Evolutionary conservation across 2,329 filamentous ascomycete species (phyloP).

Genomic region (Curvularia verruculosa): DNA sequence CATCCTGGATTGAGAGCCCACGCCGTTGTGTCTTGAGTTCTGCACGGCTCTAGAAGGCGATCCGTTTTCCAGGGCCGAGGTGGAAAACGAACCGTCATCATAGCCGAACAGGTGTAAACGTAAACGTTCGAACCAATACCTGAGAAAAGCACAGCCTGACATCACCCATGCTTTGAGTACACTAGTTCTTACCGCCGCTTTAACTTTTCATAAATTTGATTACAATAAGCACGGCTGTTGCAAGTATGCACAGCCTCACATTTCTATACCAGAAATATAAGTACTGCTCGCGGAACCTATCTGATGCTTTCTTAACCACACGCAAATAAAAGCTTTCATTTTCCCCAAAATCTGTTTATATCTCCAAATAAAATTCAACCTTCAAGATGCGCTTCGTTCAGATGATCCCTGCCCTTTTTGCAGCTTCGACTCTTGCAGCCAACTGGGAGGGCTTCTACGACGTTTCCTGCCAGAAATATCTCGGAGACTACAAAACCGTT

Average conservation of each 20-base stretch:
- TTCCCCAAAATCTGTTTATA: neutral
- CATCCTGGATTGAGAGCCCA: too few relatives aligned
- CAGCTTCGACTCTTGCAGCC: neutral
- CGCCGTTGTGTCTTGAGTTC: neutral
- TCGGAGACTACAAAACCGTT: neutral
- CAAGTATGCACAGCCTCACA: neutral
- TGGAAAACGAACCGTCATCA: neutral
- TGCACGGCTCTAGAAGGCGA: neutral
- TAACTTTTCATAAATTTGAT: neutral
- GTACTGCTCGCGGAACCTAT: neutral
- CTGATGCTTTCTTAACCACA: too few relatives aligned
- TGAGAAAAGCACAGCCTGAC: neutral
- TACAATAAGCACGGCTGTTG: neutral
- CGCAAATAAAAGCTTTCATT: neutral
- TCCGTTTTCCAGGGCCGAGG: neutral
- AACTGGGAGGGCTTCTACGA: conserved; percentile 2
- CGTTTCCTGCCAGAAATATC: neutral
- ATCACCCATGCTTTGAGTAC: neutral
- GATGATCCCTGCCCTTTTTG: conserved; percentile 3
- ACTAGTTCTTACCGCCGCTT: neutral
- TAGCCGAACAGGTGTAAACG: neutral
- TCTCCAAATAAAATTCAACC: neutral
- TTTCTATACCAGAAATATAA: neutral
- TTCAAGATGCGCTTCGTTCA: neutral
- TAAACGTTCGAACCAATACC: neutral